These are phyloP conservation scores for Balamuthia mandrillaris DNA, from an alignment of 208 protist genomes.

Conservation along the genomic window DNA sequence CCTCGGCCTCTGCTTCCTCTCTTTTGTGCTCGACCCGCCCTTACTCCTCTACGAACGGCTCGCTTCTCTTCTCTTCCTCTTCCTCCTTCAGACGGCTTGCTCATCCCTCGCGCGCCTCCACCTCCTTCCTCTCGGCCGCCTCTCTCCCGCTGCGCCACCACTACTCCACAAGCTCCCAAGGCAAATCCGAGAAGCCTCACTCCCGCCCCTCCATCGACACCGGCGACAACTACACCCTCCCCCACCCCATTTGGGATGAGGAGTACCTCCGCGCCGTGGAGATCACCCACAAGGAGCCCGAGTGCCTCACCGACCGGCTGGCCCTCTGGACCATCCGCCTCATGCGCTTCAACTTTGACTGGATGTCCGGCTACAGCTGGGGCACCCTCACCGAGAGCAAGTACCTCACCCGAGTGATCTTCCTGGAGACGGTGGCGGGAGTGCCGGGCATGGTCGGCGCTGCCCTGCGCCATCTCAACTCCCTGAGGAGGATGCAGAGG, in stretches of 20 bases:
- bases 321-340: slow-evolving; percentile 40
- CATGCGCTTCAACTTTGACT: slow-evolving; percentile 66
- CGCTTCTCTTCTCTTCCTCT: background rate
- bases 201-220: too few relatives aligned
- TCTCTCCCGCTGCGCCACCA: background rate
- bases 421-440: slow-evolving; percentile 77
- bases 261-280: slow-evolving; percentile 26
- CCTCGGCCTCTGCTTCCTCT: background rate
- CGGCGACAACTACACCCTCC: slow-evolving; percentile 13
- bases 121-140: background rate
- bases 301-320: slow-evolving; percentile 45
- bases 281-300: slow-evolving; percentile 53
- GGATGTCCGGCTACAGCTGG: slow-evolving; percentile 58
- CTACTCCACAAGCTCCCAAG: background rate
- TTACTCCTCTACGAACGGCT: background rate
- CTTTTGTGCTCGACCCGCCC: background rate
- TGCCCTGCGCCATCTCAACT: slow-evolving; percentile 74
- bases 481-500: slow-evolving; percentile 72
- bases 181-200: too few relatives aligned
- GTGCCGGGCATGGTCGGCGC: slow-evolving; percentile 77
- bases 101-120: background rate
- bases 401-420: slow-evolving; percentile 64
- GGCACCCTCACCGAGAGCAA: slow-evolving; percentile 26
- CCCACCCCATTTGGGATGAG: background rate
- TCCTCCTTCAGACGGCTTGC: background rate